Conservation (phyloP, 352 stramenopile genomes). For the Phytophthora rubi region DNA sequence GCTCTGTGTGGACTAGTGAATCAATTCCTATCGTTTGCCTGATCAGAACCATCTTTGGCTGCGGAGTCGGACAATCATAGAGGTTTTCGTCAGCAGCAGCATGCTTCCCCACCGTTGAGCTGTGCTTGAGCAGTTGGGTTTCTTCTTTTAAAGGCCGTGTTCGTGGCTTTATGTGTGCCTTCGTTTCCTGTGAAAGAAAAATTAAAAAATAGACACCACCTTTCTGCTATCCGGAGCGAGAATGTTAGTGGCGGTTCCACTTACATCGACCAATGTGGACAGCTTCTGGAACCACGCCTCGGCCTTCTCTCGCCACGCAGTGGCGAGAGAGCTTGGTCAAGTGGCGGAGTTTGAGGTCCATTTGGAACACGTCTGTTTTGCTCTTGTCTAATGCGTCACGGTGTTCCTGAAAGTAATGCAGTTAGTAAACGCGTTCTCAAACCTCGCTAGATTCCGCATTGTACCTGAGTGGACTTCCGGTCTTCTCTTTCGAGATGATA, state of each 20-base stretch:
- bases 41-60: too few relatives aligned
- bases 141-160: slow-evolving; percentile 36
- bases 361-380: slow-evolving; percentile 51
- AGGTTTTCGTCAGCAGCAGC: too few relatives aligned
- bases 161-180: slow-evolving; percentile 27
- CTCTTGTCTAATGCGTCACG: slow-evolving; percentile 33
- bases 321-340: slow-evolving; percentile 45
- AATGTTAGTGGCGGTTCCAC: slow-evolving; percentile 3
- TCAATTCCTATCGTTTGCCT: too few relatives aligned
- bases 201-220: slow-evolving; percentile 4
- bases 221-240: background rate
- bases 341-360: slow-evolving; percentile 66
- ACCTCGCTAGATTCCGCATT: background rate
- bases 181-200: slow-evolving; percentile 45
- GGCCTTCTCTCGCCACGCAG: slow-evolving; percentile 51
- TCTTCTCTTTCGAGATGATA: slow-evolving; percentile 46
- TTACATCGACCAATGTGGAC: slow-evolving; percentile 44
- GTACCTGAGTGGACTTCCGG: slow-evolving; percentile 51
- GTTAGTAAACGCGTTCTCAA: background rate
- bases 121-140: slow-evolving; percentile 39
- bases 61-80: too few relatives aligned
- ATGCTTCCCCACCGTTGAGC: slow-evolving; percentile 36
- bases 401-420: slow-evolving; percentile 7
- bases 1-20: too few relatives aligned
- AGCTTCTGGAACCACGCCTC: slow-evolving; percentile 45